Base-by-base conservation (phyloP, 768 basidiomycete species). In the Suillus sp. region DNA sequence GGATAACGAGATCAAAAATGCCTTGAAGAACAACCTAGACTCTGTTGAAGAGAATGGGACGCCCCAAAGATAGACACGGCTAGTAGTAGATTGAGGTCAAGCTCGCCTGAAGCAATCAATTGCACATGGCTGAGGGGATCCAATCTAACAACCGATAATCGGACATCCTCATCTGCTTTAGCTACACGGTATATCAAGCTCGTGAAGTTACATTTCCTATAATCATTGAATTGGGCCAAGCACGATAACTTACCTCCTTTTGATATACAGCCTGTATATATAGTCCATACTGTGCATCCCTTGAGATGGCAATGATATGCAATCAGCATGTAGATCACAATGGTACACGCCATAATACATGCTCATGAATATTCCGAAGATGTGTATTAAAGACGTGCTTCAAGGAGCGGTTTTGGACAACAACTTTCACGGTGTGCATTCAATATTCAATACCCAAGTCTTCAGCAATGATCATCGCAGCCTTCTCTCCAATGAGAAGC, bases 401-500 rank as follows among this genome's bases (percentile, higher is more conserved):
- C n/a, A n/a, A n/a, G n/a, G 60, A 37, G 14, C 35, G 27, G 18
- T 30, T 27, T 25, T 18, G 5, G 25, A 27, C 37, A 18, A 25
- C 4, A 11, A 57, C 38, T 4, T 30, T 40, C 25, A 40, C 18
- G 18, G 5, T 20, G 25, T 40, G 11, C 6, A 30, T 27, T 27
- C 27, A 40, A 79, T 75, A 30, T 27, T 27, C 27, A 40, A 79
- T 75, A 1, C 77, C 77, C 14, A 82, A 64, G 27, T 88, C 88
- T 61, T 86, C 78, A 2, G 82, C 83, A 53, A 89, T 86, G 45
- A 89, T 80, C 8, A 80, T 66, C 0, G 86, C 85, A 0, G 86
- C 86, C 71, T 88, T 89, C 72, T 89, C 87, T 4, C 86, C 87
- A 43, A 89, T 68, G 37, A 75, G 71, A 27, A 81, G 59, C 9